These are phyloP conservation scores for Starmerella bombi DNA, from an alignment of 805 yeast genomes.

Conservation along the genomic window DNA sequence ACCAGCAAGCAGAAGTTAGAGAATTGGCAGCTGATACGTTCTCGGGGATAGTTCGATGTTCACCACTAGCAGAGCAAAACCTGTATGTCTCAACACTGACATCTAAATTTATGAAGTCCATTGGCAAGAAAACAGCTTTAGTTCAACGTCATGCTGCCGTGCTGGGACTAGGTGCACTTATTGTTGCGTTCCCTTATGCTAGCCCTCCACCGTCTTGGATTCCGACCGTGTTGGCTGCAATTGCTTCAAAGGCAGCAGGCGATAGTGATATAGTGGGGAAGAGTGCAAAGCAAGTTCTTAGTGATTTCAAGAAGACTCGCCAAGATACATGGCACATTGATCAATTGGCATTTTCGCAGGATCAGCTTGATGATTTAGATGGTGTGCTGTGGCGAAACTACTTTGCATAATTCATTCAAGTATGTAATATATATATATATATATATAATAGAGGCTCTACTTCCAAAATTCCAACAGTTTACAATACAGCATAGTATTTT, in stretches of 20 bases:
- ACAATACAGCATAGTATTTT: no score
- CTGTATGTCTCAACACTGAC: slow-evolving; percentile 26
- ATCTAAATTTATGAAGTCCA: slow-evolving; percentile 33
- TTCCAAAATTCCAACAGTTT: no score
- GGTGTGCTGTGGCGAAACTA: slow-evolving; percentile 91
- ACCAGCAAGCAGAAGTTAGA: slow-evolving; percentile 59
- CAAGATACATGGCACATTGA: slow-evolving; percentile 97
- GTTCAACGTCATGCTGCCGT: slow-evolving; percentile 67
- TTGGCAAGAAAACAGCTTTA: slow-evolving; percentile 18
- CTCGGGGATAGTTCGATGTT: slow-evolving; percentile 65
- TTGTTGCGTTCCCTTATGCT: slow-evolving; percentile 77
- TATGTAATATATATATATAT: not conserved
- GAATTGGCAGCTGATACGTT: slow-evolving; percentile 58
- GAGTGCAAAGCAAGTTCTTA: slow-evolving; percentile 66
- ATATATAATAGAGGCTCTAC: not conserved
- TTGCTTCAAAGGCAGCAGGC: slow-evolving; percentile 60
- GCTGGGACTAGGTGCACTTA: slow-evolving; percentile 74
- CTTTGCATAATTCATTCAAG: slow-evolving; percentile 43
- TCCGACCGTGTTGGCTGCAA: slow-evolving; percentile 52
- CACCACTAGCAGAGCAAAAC: slow-evolving; percentile 35
- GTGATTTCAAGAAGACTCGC: slow-evolving; percentile 78
- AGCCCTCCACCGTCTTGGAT: slow-evolving; percentile 91
- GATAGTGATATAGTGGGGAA: slow-evolving; percentile 69
- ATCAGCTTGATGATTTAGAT: slow-evolving; percentile 78
- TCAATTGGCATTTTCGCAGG: slow-evolving; percentile 53